A percentile compares a stretch with the other conserved stretches of the same genome.
Evolutionary conservation across 2,329 filamentous ascomycete species (phyloP).

Genomic region (Septoria petroselini): DNA sequence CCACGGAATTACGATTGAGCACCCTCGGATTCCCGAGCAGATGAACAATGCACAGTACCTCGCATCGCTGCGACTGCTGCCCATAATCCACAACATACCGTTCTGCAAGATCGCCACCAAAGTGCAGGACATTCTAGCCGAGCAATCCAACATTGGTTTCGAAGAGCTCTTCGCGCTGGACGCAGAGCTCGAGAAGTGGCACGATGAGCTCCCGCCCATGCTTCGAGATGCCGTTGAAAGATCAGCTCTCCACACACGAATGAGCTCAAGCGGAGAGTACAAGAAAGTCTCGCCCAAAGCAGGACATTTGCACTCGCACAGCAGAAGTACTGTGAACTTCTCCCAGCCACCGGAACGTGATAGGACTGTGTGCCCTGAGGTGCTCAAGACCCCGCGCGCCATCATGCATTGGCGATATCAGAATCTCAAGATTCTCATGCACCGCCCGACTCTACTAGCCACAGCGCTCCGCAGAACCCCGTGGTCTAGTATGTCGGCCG

Average conservation of each 20-base stretch:
- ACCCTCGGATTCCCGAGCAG: slow-evolving; percentile 50
- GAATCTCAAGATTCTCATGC: slow-evolving; percentile 72
- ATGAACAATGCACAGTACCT: slow-evolving; percentile 40
- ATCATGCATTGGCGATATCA: slow-evolving; percentile 82
- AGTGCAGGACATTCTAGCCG: slow-evolving; percentile 72
- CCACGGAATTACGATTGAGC: slow-evolving; percentile 63
- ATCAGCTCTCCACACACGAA: slow-evolving; percentile 10
- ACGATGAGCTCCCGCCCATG: slow-evolving; percentile 61
- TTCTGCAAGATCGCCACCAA: slow-evolving; percentile 77
- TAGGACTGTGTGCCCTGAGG: slow-evolving; percentile 56
- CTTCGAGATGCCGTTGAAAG: slow-evolving; percentile 31
- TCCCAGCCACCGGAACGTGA: slow-evolving; percentile 59
- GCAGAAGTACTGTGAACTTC: slow-evolving; percentile 46
- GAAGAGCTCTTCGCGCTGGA: slow-evolving; percentile 67
- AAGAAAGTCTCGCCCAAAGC: slow-evolving; percentile 16
- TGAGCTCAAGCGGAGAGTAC: slow-evolving; percentile 7
- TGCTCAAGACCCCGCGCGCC: slow-evolving; percentile 65
- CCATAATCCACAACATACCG: slow-evolving; percentile 70
- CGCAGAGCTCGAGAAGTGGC: slow-evolving; percentile 67
- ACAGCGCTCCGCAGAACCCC: slow-evolving; percentile 56
- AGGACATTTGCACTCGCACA: slow-evolving; percentile 17
- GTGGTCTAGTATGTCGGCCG: slow-evolving; percentile 52
- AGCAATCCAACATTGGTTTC: slow-evolving; percentile 63
- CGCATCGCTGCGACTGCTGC: slow-evolving; percentile 63
- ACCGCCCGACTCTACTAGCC: slow-evolving; percentile 67